Percentiles rank a stretch among this genome's conserved stretches.
phyloP scores from a whole-genome alignment of 2,329 filamentous ascomycete species.

The Xylariales sp. region DNA sequence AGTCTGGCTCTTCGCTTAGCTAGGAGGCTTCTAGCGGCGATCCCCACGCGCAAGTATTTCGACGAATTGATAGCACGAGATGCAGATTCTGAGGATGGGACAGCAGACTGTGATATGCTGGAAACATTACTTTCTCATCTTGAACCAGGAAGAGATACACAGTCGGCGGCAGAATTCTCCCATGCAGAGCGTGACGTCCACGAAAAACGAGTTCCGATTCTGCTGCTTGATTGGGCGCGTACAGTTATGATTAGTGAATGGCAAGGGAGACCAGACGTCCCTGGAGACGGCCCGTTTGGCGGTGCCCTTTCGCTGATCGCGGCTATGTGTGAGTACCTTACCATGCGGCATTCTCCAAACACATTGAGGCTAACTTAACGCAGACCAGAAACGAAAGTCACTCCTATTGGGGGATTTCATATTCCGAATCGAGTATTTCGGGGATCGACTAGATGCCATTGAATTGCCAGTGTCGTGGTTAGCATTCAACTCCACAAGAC shows the following conservation, averaged over 20 bases:
- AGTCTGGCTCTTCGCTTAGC: constrained; percentile 56
- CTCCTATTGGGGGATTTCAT: constrained; percentile 63
- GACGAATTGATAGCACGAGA: constrained; percentile 37
- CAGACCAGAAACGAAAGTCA: constrained; percentile 57
- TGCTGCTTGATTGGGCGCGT: constrained; percentile 67
- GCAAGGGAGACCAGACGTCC: constrained; percentile 69
- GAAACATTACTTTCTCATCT: constrained; percentile 48
- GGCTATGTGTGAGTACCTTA: constrained; percentile 58
- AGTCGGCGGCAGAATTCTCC: constrained; percentile 43
- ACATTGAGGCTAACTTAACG: constrained; percentile 10
- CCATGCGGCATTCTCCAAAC: neutral
- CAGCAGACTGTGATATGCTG: constrained; percentile 37
- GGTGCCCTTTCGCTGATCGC: constrained; percentile 71
- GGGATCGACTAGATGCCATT: constrained; percentile 69
- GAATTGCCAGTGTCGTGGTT: constrained; percentile 72
- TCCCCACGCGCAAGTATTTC: constrained; percentile 48
- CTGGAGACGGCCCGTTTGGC: constrained; percentile 66
- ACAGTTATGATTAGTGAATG: constrained; percentile 74
- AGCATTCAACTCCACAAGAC: constrained; percentile 54
- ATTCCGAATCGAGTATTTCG: constrained; percentile 72
- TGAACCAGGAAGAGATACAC: constrained; percentile 39
- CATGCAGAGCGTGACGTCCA: constrained; percentile 49
- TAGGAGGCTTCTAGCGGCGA: constrained; percentile 52
- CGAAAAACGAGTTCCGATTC: constrained; percentile 51
- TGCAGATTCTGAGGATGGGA: constrained; percentile 26